A percentile compares a stretch with the other conserved stretches of the same genome.
Conservation (phyloP, 257 asterid species). For the Fraxinus cuspidata region DNA sequence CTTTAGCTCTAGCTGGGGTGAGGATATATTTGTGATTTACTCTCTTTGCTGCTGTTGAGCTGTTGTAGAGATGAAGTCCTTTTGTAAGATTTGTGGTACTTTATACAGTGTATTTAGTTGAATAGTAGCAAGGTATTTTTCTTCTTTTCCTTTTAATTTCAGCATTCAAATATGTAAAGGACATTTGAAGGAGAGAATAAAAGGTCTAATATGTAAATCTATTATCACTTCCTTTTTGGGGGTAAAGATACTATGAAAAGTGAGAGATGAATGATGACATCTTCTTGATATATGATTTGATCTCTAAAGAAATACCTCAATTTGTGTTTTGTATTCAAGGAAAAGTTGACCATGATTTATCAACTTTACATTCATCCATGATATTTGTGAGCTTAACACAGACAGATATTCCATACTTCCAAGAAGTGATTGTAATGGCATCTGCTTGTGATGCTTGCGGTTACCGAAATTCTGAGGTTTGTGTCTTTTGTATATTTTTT, state of each 20-base stretch:
- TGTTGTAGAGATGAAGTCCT: not conserved
- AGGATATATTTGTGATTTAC: not conserved
- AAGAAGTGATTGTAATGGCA: constrained; percentile 95
- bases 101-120: not conserved
- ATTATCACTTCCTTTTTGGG: not conserved
- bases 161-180: not conserved
- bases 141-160: not conserved
- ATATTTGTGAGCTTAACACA: constrained; percentile 53
- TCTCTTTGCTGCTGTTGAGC: not conserved
- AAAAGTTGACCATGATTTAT: constrained; percentile 8
- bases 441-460: constrained; percentile 90
- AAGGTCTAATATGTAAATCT: not conserved
- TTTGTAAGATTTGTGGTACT: not conserved
- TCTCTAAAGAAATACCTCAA: not conserved
- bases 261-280: no score
- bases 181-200: not conserved
- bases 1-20: not conserved
- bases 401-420: constrained; percentile 89
- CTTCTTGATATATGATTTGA: not conserved
- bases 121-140: not conserved
- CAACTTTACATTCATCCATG: constrained; percentile 7
- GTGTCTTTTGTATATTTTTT: constrained; percentile 19
- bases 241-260: no score
- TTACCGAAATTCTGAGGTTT: constrained; percentile 90
- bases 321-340: not conserved